These are phyloP conservation scores for Colletotrichum tabaci DNA, from an alignment of 2,329 filamentous ascomycete species.

Conservation along the genomic window DNA sequence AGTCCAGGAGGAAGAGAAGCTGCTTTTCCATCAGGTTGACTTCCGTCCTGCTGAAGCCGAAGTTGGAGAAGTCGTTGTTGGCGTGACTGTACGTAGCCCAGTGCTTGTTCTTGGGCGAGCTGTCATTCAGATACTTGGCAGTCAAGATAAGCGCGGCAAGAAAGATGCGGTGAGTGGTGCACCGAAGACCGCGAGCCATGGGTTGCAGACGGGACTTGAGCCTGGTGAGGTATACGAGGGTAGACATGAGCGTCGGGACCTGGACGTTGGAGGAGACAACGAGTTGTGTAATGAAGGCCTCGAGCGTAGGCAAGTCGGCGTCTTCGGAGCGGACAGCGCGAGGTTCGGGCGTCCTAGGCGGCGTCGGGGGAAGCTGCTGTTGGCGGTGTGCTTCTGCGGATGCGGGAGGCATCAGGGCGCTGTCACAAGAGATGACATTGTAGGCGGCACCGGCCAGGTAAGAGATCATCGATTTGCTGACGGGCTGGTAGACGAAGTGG, in stretches of 20 bases:
- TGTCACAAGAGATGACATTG: conserved; percentile 86
- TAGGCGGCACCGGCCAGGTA: conserved; percentile 82
- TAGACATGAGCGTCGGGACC: conserved; percentile 97
- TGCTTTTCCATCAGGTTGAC: conserved; percentile 99
- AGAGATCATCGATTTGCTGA: conserved; percentile 82
- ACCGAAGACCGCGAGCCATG: conserved; percentile 95
- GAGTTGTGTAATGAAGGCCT: conserved; percentile 92
- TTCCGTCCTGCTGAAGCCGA: conserved; percentile 94
- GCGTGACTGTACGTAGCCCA: conserved; percentile 95
- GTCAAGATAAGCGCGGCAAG: conserved; percentile 87
- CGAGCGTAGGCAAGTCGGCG: conserved; percentile 80
- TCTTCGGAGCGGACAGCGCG: conserved; percentile 63
- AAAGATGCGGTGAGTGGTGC: conserved; percentile 98
- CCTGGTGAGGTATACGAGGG: conserved; percentile 91
- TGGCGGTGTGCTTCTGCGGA: conserved; percentile 54
- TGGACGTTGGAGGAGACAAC: conserved; percentile 96
- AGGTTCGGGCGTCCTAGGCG: conserved; percentile 64
- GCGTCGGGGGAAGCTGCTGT: conserved; percentile 61
- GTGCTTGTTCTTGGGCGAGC: conserved; percentile 99
- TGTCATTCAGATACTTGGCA: conserved; percentile 99
- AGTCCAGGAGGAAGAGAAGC: conserved; percentile 92
- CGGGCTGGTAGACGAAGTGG: conserved; percentile 84
- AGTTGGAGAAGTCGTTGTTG: conserved; percentile 74
- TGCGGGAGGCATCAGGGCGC: conserved; percentile 65
- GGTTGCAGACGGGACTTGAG: conserved; percentile 89